Conservation (phyloP, 2,329 filamentous ascomycete genomes). For the Cercospora sojina region DNA sequence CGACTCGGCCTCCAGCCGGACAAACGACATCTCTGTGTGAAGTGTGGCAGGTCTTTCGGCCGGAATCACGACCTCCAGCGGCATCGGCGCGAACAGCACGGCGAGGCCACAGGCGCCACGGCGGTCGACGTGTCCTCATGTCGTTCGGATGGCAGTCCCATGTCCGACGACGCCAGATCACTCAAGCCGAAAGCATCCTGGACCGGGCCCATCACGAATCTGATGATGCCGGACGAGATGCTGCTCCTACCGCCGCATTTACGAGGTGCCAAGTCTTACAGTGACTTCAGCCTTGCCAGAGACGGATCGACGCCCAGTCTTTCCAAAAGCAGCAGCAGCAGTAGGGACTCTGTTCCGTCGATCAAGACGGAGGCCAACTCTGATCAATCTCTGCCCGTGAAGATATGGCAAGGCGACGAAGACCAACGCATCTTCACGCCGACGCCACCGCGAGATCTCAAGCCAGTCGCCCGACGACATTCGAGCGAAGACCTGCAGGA, state of each 20-base stretch:
- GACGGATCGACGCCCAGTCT: conserved; percentile 9
- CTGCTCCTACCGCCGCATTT: conserved; percentile 11
- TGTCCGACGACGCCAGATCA: background rate
- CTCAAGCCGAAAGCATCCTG: conserved; percentile 8
- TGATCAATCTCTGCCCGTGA: background rate
- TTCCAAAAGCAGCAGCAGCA: conserved; percentile 3
- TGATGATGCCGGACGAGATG: conserved; percentile 12
- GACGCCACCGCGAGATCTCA: conserved; percentile 3
- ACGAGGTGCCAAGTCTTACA: conserved; percentile 12
- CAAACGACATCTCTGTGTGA: conserved; percentile 28
- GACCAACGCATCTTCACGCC: conserved; percentile 11
- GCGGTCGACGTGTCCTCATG: conserved; percentile 14
- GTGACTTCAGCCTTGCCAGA: conserved; percentile 8
- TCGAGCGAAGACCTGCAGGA: conserved; percentile 14
- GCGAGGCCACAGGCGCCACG: conserved; percentile 19
- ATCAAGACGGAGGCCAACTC: conserved; percentile 13
- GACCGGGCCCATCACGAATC: conserved; percentile 11
- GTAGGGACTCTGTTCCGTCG: conserved; percentile 5
- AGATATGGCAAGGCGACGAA: conserved; percentile 8
- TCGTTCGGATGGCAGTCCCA: conserved; percentile 11
- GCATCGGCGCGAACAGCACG: conserved; percentile 32
- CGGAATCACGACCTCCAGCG: conserved; percentile 31
- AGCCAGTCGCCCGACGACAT: conserved; percentile 10
- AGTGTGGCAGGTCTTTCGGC: conserved; percentile 30
- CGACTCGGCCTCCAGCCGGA: conserved; percentile 28